Base-by-base conservation (phyloP, 2,329 filamentous ascomycete species). In the Cladosporium velox region DNA sequence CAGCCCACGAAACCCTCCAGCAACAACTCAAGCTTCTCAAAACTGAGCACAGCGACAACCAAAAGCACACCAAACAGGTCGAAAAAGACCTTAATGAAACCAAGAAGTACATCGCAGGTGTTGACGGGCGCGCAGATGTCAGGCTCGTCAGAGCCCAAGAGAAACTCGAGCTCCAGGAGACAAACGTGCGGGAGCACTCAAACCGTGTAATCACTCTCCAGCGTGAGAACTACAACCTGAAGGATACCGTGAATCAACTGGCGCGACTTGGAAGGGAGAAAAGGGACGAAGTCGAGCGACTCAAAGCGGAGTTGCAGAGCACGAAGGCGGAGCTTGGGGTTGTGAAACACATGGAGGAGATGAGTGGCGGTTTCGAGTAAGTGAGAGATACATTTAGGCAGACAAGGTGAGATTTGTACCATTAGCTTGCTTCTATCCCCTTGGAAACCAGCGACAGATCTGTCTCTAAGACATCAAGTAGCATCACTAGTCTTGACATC, bases 301-400 rank as follows among this genome's bases (percentile, higher is more conserved):
- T 55, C 7, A 55, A 34, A n/a, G 52, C 52, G 1, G 52, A 55
- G 30, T 21, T 55, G 52, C 28, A 34, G 52, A 32, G 28, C 28
- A 55, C 52, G 8, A 55, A 34, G 18, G 52, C 52, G 21, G 52
- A 55, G 52, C 52, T 55, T 34, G 52, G 52, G 26, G 26, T 54
- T n/a, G 51, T 47, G n/a, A 47, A 5, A n/a, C n/a, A 47, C 41
- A 47, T 47, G 41, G 41, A 47, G n/a, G 41, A 47, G 8, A 47
- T 47, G n/a, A 21, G 38, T 47, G 41, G 41, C 7, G n/a, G 8
- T 2, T 21, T 21, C 21, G 41, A 47, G 41, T 47, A 4, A 21
- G 41, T 44, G n/a, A 4, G 21, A 12, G 41, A 4, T 47, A 47
- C 10, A n/a, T 47, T 21, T 47, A n/a, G n/a, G 41, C n/a, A 12